Conservation (phyloP, 306 rosid genomes). For the Lathyrus tuberosus region DNA sequence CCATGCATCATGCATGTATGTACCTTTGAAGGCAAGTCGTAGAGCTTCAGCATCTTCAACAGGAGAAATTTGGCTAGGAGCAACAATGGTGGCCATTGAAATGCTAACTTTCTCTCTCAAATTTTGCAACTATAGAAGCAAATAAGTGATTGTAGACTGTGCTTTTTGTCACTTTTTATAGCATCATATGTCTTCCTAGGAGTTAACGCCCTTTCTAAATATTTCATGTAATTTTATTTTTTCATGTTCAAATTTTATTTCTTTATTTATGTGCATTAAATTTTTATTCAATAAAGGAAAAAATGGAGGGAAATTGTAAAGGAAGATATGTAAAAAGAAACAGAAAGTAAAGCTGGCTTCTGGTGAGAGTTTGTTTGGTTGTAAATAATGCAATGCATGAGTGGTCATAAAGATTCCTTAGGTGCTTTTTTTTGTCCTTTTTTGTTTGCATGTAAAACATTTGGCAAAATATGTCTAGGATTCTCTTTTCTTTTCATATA, state of each 20-base stretch:
- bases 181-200: conserved; percentile 25
- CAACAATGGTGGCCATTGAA: conserved; percentile 59
- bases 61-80: conserved; percentile 45
- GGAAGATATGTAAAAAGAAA: too few species aligned
- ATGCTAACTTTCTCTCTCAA: conserved; percentile 10
- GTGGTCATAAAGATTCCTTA: not conserved
- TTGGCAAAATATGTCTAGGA: conserved; percentile 28
- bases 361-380: conserved; percentile 4
- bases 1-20: too few species aligned
- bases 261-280: not conserved
- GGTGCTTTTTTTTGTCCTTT: conserved; percentile 27
- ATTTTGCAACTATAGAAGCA: not conserved
- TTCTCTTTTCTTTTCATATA: conserved; percentile 15
- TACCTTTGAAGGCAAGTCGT: conserved; percentile 63
- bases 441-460: conserved; percentile 45
- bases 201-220: conserved; percentile 45
- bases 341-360: conserved; percentile 7
- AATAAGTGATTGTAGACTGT: not conserved
- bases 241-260: conserved; percentile 3
- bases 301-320: not conserved
- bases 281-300: conserved; percentile 5
- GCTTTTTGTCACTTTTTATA: conserved; percentile 30
- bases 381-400: conserved; percentile 27
- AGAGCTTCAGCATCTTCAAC: conserved; percentile 73
- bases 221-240: conserved; percentile 33